Percentiles rank a stretch among this genome's conserved stretches.
Conservation (phyloP, 1,139 yeast species). For the Suhomyces maxii region DNA sequence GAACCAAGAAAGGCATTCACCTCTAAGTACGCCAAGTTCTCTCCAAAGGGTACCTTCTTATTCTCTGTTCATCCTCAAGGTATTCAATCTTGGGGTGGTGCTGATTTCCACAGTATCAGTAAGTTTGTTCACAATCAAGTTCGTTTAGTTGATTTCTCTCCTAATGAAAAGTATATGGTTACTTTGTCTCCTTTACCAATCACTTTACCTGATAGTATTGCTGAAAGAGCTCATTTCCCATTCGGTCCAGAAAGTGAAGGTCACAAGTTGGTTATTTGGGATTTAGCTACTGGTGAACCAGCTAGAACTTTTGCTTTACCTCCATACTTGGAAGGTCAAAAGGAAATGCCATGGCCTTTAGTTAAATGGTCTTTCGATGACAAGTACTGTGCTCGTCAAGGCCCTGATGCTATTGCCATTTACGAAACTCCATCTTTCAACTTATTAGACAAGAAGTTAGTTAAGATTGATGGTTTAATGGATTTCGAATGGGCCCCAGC, state of each 20-base stretch:
- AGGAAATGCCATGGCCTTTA: slow-evolving; percentile 93
- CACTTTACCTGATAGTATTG: slow-evolving; percentile 64
- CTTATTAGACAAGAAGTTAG: slow-evolving; percentile 79
- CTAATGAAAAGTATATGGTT: slow-evolving; percentile 85
- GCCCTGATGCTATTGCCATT: slow-evolving; percentile 89
- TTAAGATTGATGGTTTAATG: slow-evolving; percentile 80
- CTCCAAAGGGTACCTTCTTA: slow-evolving; percentile 90
- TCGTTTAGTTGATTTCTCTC: slow-evolving; percentile 87
- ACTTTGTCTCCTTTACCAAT: slow-evolving; percentile 90
- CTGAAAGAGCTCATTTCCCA: slow-evolving; percentile 67
- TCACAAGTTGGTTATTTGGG: slow-evolving; percentile 94
- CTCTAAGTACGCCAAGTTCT: slow-evolving; percentile 82
- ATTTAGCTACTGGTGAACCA: slow-evolving; percentile 78
- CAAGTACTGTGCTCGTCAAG: slow-evolving; percentile 92
- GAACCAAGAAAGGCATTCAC: slow-evolving; percentile 86
- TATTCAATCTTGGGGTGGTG: slow-evolving; percentile 96
- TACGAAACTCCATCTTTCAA: slow-evolving; percentile 73
- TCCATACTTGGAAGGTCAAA: slow-evolving; percentile 66
- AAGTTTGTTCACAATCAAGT: slow-evolving; percentile 90
- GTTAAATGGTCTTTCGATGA: slow-evolving; percentile 96
- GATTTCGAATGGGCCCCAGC: slow-evolving; percentile 98
- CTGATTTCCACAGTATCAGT: slow-evolving; percentile 67
- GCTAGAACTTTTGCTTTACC: slow-evolving; percentile 90
- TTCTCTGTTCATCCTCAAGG: slow-evolving; percentile 94
- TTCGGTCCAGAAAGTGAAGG: slow-evolving; percentile 89